Evolutionary conservation across 805 yeast species (phyloP).

Genomic region (Ogataea parapolymorpha): DNA sequence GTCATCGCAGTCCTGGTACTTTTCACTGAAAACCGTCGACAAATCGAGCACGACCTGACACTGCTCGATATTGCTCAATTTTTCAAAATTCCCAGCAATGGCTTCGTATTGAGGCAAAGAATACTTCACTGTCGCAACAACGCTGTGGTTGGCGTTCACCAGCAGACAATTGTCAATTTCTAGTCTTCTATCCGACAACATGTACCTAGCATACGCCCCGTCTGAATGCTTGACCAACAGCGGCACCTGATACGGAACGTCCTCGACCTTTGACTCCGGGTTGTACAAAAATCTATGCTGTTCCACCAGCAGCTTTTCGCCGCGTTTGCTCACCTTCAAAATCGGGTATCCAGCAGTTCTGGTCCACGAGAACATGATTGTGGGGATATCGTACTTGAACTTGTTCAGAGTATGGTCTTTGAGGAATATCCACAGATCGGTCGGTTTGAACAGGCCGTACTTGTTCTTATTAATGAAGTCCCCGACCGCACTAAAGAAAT

Average conservation of each 20-base stretch:
- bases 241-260: slow-evolving; percentile 62
- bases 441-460: slow-evolving; percentile 42
- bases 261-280: slow-evolving; percentile 38
- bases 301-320: slow-evolving; percentile 31
- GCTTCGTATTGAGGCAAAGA: slow-evolving; percentile 25
- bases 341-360: slow-evolving; percentile 59
- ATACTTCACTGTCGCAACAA: slow-evolving; percentile 50
- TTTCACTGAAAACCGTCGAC: slow-evolving; percentile 36
- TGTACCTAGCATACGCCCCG: slow-evolving; percentile 36
- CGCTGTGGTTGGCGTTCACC: slow-evolving; percentile 44
- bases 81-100: slow-evolving; percentile 25
- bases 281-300: slow-evolving; percentile 39
- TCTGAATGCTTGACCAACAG: slow-evolving; percentile 39
- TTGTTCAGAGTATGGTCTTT: slow-evolving; percentile 27
- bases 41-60: slow-evolving; percentile 38
- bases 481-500: slow-evolving; percentile 34
- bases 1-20: slow-evolving; percentile 30
- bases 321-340: slow-evolving; percentile 35
- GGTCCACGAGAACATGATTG: slow-evolving; percentile 59
- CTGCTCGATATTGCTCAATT: slow-evolving; percentile 33
- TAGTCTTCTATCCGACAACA: slow-evolving; percentile 43
- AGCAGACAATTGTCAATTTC: slow-evolving; percentile 26
- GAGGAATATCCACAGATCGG: slow-evolving; percentile 50
- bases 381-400: slow-evolving; percentile 41
- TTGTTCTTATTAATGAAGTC: slow-evolving; percentile 36